Base-by-base conservation (phyloP, 345 rosid genomes). In the Adansonia digitata region DNA sequence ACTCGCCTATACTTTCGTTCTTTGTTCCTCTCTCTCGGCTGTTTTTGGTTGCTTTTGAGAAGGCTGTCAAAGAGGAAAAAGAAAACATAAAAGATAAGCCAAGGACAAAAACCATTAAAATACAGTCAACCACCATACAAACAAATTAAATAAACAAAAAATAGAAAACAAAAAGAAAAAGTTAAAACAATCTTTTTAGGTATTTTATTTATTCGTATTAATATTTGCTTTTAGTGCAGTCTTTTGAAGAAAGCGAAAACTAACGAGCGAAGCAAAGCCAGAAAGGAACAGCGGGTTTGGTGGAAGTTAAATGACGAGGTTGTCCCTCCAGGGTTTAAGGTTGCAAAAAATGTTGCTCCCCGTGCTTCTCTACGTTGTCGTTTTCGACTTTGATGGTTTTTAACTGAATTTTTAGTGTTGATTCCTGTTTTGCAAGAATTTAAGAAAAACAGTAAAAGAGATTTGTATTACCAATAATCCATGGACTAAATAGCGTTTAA, bases 61-160 rank as follows among this genome's bases (percentile, higher is more conserved):
- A 53, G 66, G 55, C 81, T 71, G 81, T 39, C 79, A 71, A 55
- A 55, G 43, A 31, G n/a, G 39, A 52, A 67, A 42, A 31, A 26
- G 62, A 61, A 63, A 39, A 8, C 17, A 46, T 8, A 49, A 20
- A 53, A 71, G 27, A 11, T 10, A 12, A 15, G 68, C 59, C 67
- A 61, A 37, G 45, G 74, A 76, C 17, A 62, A 74, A 24, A 27
- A n/a, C 18, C 14, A 55, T 26, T 60, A 31, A 31, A 27, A 72
- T 15, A 6, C 22, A 35, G 24, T 34, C 40, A 7, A 45, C 13
- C 35, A 7, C 17, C 48, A 22, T n/a, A 42, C 17, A 18, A 0
- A 5, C 17, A 2, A 31, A 0, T 11, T 56, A 56, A 56, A 56
- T 26, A 26, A 56, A 53, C 9, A 7, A 53, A 20, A n/a, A n/a